Evolutionary conservation across 257 asterid species (phyloP).

Genomic region (Solanum habrochaites): DNA sequence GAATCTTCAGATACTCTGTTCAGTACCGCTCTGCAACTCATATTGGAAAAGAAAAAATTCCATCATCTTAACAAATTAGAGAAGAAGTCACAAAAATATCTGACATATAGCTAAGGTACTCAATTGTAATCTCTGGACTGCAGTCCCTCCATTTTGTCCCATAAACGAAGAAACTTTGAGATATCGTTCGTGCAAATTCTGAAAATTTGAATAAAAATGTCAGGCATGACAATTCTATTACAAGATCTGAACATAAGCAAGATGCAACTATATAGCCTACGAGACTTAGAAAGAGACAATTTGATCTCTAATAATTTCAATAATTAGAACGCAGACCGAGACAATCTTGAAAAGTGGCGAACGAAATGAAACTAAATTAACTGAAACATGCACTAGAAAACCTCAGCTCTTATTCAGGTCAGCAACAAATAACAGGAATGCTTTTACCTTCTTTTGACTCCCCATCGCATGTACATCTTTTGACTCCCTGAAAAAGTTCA

Average conservation of each 20-base stretch:
- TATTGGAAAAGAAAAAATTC: conserved; percentile 1
- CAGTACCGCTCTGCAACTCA: conserved; percentile 25
- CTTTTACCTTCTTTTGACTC: not conserved
- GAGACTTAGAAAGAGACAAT: not conserved
- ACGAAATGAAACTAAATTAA: not conserved
- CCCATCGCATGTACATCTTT: not conserved
- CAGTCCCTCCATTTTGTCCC: conserved; percentile 44
- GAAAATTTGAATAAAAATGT: conserved; percentile 3
- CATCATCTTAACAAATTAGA: not conserved
- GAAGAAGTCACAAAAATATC: conserved; percentile 2
- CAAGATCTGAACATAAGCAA: not conserved
- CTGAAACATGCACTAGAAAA: not conserved
- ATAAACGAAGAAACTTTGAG: conserved; percentile 18
- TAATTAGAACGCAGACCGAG: too few species aligned
- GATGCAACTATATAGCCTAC: not conserved
- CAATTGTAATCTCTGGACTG: conserved; percentile 28
- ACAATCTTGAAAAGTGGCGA: not conserved
- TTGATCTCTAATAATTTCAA: not conserved
- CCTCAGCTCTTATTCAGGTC: not conserved
- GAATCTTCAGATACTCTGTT: conserved; percentile 13
- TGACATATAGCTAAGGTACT: conserved; percentile 10
- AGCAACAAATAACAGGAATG: not conserved
- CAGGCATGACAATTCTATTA: not conserved
- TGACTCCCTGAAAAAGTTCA: not conserved
- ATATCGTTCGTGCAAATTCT: conserved; percentile 27